Evolutionary conservation across 495 filamentous ascomycete species (phyloP).

Genomic region (Penicillium dipodomyicola): DNA sequence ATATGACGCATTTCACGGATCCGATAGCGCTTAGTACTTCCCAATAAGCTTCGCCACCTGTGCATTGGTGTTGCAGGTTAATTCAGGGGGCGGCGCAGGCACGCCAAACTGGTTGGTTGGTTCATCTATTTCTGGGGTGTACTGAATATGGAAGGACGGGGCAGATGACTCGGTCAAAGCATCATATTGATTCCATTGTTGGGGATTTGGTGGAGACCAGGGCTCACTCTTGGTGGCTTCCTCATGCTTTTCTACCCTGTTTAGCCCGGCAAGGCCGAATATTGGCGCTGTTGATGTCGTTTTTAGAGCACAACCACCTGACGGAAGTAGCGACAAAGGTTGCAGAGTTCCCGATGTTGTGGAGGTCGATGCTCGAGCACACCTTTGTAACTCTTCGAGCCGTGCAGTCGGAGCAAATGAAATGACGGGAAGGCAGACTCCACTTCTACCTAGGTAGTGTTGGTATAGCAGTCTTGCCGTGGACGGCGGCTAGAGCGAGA

Average conservation of each 20-base stretch:
- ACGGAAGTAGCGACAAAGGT: not conserved
- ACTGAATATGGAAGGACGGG: not conserved
- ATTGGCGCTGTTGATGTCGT: constrained; percentile 2
- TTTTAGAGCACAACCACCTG: not conserved
- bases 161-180: not conserved
- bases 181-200: not conserved
- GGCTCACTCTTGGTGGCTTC: not conserved
- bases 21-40: constrained; percentile 10
- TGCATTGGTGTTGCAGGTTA: not conserved
- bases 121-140: not conserved
- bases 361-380: not conserved
- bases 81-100: not conserved
- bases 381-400: not conserved
- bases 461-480: not conserved
- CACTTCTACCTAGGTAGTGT: constrained; percentile 5
- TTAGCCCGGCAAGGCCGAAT: not conserved
- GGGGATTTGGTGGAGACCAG: not conserved
- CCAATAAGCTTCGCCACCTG: constrained; percentile 8
- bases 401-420: not conserved
- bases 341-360: constrained; percentile 7
- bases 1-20: constrained; percentile 20
- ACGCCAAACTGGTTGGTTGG: not conserved
- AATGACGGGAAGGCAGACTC: constrained; percentile 4
- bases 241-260: not conserved
- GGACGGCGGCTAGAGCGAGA: constrained; percentile 7